Conservation (phyloP, 305 asterid genomes). For the Fraxinus angustifolia region DNA sequence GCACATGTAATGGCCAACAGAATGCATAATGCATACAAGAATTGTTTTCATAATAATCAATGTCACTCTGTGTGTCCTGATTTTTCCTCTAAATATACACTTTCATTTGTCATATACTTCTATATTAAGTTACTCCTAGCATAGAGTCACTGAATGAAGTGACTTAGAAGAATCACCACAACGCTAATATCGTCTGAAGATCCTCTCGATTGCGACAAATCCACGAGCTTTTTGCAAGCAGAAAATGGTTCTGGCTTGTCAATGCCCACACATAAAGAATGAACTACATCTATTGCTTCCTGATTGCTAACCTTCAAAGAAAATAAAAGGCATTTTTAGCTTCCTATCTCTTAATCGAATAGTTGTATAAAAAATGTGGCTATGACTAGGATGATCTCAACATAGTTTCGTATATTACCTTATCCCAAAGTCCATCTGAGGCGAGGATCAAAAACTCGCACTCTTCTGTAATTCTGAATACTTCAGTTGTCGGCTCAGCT, state of each 20-base stretch:
- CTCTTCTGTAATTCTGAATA: constrained; percentile 45
- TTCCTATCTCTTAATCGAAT: not conserved
- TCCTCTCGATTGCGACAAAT: constrained; percentile 67
- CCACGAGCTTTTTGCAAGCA: constrained; percentile 65
- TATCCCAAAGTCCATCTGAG: constrained; percentile 93
- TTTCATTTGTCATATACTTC: not conserved
- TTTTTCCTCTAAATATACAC: not conserved
- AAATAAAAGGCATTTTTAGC: not conserved
- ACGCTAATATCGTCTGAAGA: constrained; percentile 71
- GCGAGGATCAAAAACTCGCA: constrained; percentile 76
- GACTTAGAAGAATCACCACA: constrained; percentile 25
- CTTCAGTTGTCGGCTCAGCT: constrained; percentile 66
- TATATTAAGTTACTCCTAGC: not conserved
- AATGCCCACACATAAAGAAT: constrained; percentile 34
- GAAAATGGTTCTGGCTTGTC: constrained; percentile 36
- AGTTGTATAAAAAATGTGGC: not conserved
- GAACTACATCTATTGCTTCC: constrained; percentile 66
- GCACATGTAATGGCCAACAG: not conserved
- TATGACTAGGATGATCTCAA: not conserved
- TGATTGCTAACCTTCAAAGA: constrained; percentile 64
- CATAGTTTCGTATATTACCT: constrained; percentile 29
- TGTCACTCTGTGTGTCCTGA: not conserved
- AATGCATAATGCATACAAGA: not conserved
- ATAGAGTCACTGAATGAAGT: not conserved
- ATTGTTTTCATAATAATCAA: not conserved